Evolutionary conservation across 306 rosid genomes (phyloP).

Genomic region (Trichosanthes cucumerina): DNA sequence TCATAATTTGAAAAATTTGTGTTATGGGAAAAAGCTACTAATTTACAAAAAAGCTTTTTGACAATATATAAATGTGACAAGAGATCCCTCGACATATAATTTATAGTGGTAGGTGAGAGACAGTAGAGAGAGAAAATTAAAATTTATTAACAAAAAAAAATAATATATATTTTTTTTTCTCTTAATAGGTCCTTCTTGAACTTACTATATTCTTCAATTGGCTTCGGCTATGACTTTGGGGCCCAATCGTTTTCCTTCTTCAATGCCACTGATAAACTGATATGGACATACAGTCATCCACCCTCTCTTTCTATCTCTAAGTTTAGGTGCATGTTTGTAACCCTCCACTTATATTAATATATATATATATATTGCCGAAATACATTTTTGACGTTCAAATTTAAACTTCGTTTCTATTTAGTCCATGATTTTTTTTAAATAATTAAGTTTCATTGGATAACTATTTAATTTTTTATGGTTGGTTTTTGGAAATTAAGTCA

Average conservation of each 20-base stretch:
- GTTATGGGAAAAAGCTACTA: not conserved
- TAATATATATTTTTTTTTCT: not conserved
- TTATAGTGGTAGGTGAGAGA: conserved; percentile 13
- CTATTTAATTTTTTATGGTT: too few relatives aligned
- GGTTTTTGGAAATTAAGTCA: too few relatives aligned
- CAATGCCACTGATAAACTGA: not conserved
- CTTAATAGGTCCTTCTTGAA: not conserved
- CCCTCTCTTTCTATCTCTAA: not conserved
- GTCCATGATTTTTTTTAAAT: too few relatives aligned
- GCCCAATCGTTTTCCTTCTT: not conserved
- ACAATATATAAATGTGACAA: not conserved
- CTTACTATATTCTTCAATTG: not conserved
- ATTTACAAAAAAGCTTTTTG: not conserved
- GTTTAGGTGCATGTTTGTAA: not conserved
- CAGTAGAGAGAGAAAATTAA: not conserved
- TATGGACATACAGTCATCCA: conserved; percentile 11
- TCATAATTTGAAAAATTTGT: conserved; percentile 11
- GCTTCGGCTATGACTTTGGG: not conserved
- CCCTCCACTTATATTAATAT: too few relatives aligned
- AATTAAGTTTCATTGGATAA: too few relatives aligned
- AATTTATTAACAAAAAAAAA: not conserved
- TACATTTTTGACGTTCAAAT: too few relatives aligned
- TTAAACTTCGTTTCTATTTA: too few relatives aligned
- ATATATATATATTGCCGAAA: too few relatives aligned
- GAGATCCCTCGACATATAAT: conserved; percentile 1